Base-by-base conservation (phyloP, 345 rosid genomes). In the Stellera chamaejasme region DNA sequence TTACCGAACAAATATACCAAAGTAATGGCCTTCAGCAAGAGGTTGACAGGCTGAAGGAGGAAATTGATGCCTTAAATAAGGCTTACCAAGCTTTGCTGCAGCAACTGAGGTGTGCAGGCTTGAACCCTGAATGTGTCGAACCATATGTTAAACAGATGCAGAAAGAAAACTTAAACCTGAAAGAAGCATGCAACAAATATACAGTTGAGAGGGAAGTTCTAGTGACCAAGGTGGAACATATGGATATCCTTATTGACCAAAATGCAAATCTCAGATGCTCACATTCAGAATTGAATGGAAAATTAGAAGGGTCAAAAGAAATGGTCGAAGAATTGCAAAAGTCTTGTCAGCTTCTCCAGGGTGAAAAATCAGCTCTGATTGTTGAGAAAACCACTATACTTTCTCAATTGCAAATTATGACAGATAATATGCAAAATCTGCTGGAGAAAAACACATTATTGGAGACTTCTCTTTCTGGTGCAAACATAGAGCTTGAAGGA, bases 401-500 rank as follows among this genome's bases (percentile, higher is more conserved):
- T 55, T 86, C 94, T 60, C 98, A 88, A 64, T 67, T 92, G 60
- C 93, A 86, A 62, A 62, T 69, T 41, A 79, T 82, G 76, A 75
- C 90, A 11, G 89, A 78, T 72, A 85, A 72, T 74, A 87, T 78
- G 86, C 80, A 84, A 79, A 80, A 67, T 72, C 80, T 81, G 60
- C 66, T 83, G 66, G 87, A 78, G 72, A 77, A 75, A 72, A 84
- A 82, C 49, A 54, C 81, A 43, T 61, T 60, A 32, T 55, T 82
- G 70, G 85, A 81, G 71, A 76, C 70, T 46, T 76, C 89, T 15
- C 76, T 82, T 49, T 63, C 79, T 26, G 82, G 85, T 65, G 85
- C 87, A 65, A 81, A 78, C 74, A 69, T 72, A 59, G 97, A 89
- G 81, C 81, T 87, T 58, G 92, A 89, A 72, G 77, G 82, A 58